A percentile compares a stretch with the other conserved stretches of the same genome.
phyloP scores from a whole-genome alignment of 176 grass and related monocot genomes.

The Zea luxurians region DNA sequence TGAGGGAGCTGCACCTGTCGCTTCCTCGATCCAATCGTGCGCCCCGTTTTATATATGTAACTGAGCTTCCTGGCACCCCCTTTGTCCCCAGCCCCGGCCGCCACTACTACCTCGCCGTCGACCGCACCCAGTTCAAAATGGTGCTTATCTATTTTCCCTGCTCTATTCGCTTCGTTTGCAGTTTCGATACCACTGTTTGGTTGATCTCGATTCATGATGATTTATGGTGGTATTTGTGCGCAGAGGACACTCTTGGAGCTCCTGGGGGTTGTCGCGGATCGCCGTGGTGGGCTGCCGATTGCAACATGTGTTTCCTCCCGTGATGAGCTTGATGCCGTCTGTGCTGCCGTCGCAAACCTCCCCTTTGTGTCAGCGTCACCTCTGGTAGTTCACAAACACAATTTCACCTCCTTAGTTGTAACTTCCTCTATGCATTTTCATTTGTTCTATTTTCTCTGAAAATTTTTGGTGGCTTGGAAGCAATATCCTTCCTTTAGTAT shows the following conservation, averaged over 20 bases:
- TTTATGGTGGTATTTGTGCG: background rate
- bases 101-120: conserved; percentile 77
- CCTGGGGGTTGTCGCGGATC: conserved; percentile 62
- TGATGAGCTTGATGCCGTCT: conserved; percentile 80
- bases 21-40: background rate
- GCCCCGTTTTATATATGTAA: background rate
- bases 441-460: background rate
- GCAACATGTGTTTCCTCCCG: conserved; percentile 70
- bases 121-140: conserved; percentile 84
- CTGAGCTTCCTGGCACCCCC: background rate
- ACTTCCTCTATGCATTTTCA: background rate
- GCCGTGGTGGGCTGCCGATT: conserved; percentile 59
- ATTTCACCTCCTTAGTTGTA: background rate
- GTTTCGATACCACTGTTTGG: background rate
- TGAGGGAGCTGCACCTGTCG: background rate
- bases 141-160: conserved; percentile 10
- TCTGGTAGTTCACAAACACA: conserved; percentile 44
- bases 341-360: conserved; percentile 65
- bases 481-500: background rate
- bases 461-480: background rate
- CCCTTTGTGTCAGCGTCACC: conserved; percentile 68
- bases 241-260: conserved; percentile 89
- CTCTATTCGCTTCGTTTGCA: background rate
- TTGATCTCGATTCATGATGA: background rate
- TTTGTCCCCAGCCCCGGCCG: conserved; percentile 49